Conservation (phyloP, 768 basidiomycete species). For the Boletus reticuloceps region DNA sequence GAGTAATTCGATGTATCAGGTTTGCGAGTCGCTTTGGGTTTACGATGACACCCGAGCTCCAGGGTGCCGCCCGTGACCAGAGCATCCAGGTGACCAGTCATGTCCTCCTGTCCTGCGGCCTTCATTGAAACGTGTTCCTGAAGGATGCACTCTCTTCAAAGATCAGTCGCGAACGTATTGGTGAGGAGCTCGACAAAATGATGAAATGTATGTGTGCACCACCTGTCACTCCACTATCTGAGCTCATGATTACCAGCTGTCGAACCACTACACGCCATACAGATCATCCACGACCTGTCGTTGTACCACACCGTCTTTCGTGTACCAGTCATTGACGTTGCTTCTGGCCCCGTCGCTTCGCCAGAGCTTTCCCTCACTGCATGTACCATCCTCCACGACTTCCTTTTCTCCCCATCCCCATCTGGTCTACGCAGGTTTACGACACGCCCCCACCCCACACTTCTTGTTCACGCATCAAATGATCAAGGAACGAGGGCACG, state of each 20-base stretch:
- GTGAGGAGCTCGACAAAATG: conserved; percentile 94
- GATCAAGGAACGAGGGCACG: conserved; percentile 44
- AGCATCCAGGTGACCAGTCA: conserved; percentile 54
- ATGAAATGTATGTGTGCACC: conserved; percentile 59
- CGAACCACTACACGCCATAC: conserved; percentile 70
- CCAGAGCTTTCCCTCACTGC: conserved; percentile 49
- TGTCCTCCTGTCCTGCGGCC: neutral
- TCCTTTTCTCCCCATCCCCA: conserved; percentile 35
- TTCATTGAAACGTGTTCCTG: neutral
- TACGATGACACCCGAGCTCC: conserved; percentile 64
- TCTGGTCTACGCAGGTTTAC: conserved; percentile 9
- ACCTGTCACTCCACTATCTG: neutral
- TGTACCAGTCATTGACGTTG: conserved; percentile 45
- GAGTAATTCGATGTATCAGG: conserved; percentile 85
- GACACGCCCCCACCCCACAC: conserved; percentile 33
- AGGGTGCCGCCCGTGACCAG: conserved; percentile 56
- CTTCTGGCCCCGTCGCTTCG: conserved; percentile 44
- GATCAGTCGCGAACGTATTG: conserved; percentile 88
- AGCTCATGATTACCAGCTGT: conserved; percentile 46
- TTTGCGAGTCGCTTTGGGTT: conserved; percentile 93
- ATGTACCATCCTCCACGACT: conserved; percentile 53
- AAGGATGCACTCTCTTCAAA: conserved; percentile 71
- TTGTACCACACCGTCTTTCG: conserved; percentile 70
- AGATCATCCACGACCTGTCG: conserved; percentile 69
- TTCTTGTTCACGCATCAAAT: conserved; percentile 33